These are phyloP conservation scores for Phytophthora cajani DNA, from an alignment of 352 stramenopile species.

Conservation along the genomic window DNA sequence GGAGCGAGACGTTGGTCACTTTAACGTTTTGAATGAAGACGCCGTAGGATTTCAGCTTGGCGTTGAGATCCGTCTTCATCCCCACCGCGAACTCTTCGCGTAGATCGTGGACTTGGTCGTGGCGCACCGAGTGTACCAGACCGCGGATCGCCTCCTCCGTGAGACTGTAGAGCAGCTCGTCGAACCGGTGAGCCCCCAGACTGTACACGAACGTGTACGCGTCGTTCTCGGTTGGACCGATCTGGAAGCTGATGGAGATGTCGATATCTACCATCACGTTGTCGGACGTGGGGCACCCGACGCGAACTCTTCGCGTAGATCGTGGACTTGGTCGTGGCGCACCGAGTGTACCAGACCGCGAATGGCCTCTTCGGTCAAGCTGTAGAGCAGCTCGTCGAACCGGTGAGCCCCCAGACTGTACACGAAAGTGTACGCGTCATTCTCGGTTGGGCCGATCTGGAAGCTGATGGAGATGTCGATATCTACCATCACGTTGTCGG, in stretches of 20 bases:
- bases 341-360: too few relatives aligned
- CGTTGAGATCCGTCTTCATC: slow-evolving; percentile 82
- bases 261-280: slow-evolving; percentile 88
- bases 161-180: too few relatives aligned
- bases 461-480: slow-evolving; percentile 87
- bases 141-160: too few relatives aligned
- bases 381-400: too few relatives aligned
- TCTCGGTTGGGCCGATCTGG: slow-evolving; percentile 71
- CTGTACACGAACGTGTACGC: slow-evolving; percentile 82
- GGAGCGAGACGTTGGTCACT: slow-evolving; percentile 79
- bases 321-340: too few relatives aligned
- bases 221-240: slow-evolving; percentile 69
- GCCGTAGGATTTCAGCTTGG: slow-evolving; percentile 64
- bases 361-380: too few relatives aligned
- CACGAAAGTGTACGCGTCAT: slow-evolving; percentile 79
- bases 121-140: too few relatives aligned
- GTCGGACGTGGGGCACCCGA: slow-evolving; percentile 71
- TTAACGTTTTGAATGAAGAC: slow-evolving; percentile 88
- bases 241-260: slow-evolving; percentile 85
- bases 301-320: slow-evolving; percentile 52
- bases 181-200: slow-evolving; percentile 18
- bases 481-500: slow-evolving; percentile 85
- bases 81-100: slow-evolving; percentile 62
- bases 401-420: slow-evolving; percentile 48
- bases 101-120: too few relatives aligned